Percentiles rank a stretch among this genome's conserved stretches.
Evolutionary conservation across 2,329 filamentous ascomycete species (phyloP).

Genomic region (Colletotrichum euphorbiae): DNA sequence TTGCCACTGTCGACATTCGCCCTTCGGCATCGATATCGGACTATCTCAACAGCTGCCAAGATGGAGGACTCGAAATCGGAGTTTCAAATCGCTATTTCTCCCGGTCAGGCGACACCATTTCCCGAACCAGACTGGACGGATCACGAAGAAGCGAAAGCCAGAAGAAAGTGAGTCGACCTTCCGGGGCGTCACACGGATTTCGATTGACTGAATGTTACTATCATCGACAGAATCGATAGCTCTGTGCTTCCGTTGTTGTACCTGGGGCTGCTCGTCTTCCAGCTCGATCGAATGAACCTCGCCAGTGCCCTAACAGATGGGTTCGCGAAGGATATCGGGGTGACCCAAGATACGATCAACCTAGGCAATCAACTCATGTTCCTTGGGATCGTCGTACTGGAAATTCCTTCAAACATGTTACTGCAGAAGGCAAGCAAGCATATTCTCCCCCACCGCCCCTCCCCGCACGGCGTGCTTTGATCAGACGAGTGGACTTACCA

Average conservation of each 20-base stretch:
- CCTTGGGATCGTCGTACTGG: constrained; percentile 59
- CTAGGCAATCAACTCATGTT: constrained; percentile 66
- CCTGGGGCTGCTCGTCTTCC: constrained; percentile 62
- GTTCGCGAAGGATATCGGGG: constrained; percentile 55
- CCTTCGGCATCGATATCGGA: too few relatives aligned
- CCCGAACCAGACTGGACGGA: constrained; percentile 37
- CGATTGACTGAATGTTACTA: too few relatives aligned
- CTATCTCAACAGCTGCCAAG: neutral
- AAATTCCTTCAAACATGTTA: constrained; percentile 64
- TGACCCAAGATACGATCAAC: constrained; percentile 62
- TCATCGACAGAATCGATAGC: constrained; percentile 53
- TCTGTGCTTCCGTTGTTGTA: constrained; percentile 61
- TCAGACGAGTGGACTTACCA: fast-evolving
- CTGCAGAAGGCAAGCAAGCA: constrained; percentile 46
- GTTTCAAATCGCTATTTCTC: neutral
- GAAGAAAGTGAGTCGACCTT: constrained; percentile 37
- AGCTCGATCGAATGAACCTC: constrained; percentile 65
- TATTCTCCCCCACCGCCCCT: neutral
- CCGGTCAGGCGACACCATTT: neutral
- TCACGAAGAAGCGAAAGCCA: constrained; percentile 37
- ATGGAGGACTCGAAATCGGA: constrained; percentile 18
- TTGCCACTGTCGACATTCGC: fast-evolving
- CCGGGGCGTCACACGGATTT: too few relatives aligned
- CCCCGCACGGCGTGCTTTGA: too few relatives aligned
- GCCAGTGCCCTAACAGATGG: constrained; percentile 62